These are phyloP conservation scores for Fusarium pseudonygamai DNA, from an alignment of 2,329 filamentous ascomycete species.

Conservation along the genomic window DNA sequence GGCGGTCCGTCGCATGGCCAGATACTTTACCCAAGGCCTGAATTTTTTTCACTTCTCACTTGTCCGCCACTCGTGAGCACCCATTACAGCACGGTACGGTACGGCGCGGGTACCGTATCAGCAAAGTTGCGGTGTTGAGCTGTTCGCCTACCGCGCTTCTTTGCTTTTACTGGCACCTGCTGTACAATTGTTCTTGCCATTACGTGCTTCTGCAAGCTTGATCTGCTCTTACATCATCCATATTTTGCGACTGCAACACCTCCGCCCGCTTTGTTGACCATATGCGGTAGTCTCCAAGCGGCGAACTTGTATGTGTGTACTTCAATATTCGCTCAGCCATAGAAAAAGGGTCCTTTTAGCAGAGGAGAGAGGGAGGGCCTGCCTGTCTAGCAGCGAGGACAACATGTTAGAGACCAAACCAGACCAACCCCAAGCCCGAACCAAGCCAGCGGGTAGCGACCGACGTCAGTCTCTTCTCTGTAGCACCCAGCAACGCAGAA, in stretches of 20 bases:
- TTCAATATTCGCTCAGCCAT: conserved; percentile 17
- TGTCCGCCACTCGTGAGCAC: conserved; percentile 23
- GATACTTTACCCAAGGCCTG: neutral
- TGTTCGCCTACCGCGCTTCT: conserved; percentile 43
- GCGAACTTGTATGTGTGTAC: neutral
- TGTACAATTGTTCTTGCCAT: neutral
- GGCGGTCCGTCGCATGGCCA: conserved; percentile 23
- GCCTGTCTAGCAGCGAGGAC: conserved; percentile 7
- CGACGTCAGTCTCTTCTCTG: conserved; percentile 9
- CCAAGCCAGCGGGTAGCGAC: conserved; percentile 18
- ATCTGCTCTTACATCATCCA: conserved; percentile 9
- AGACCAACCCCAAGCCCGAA: neutral
- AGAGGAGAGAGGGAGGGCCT: neutral
- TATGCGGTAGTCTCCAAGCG: conserved; percentile 30
- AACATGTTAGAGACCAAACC: conserved; percentile 20
- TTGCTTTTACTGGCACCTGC: conserved; percentile 11
- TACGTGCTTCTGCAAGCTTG: neutral
- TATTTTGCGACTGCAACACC: conserved; percentile 15
- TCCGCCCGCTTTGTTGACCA: conserved; percentile 25
- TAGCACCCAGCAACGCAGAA: conserved; percentile 1
- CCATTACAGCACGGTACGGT: neutral
- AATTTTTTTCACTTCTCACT: conserved; percentile 1
- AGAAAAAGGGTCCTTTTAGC: neutral
- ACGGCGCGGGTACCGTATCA: neutral
- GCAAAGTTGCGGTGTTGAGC: conserved; percentile 40